Base-by-base conservation (phyloP, 208 protist genomes). In the Herpetomonas samuelpessoai region DNA sequence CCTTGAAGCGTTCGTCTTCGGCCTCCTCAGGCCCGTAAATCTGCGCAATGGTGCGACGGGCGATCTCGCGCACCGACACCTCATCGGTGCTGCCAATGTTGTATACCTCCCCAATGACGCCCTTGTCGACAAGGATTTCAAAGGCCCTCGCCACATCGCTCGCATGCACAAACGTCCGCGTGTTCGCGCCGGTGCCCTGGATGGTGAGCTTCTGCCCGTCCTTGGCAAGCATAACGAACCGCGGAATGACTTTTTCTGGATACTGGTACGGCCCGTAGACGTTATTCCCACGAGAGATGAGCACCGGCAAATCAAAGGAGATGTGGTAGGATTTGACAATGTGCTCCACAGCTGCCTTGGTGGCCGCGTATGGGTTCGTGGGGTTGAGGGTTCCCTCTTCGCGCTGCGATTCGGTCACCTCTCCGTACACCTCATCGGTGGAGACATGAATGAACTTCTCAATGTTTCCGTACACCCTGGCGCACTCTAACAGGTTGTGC, bases 341-440 rank as follows among this genome's bases (percentile, higher is more conserved):
- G 63, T 89, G 79, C 66, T 93, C 88, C 4, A 59, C 78, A 0
- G 79, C 83, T 19, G 86, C 90, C 77, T 97, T 98, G 16, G 88
- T 93, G 26, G 83, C 86, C 0, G 96, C 82, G 54, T 98, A 98
- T 7, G 97, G 97, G 66, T 98, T 98, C 10, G 97, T 98, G 24
- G 97, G 97, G 44, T 86, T 79, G 64, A 98, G 63, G 44, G 83
- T 76, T 26, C 62, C 65, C 9, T 63, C 65, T 50, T 93, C 76
- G 29, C 72, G 62, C 46, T 74, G 68, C 1, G 59, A 41, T 27
- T 57, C 55, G 6, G 21, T 48, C 2, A 79, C 71, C 58, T 97
- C 87, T 24, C 97, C 97, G 68, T 98, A 98, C 35, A 98, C 97
- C 72, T 98, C 97, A 65, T 98, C 97, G 0, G 97, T 98, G 50